Base-by-base conservation (phyloP, 2,329 filamentous ascomycete species). In the Cercospora berteroae region DNA sequence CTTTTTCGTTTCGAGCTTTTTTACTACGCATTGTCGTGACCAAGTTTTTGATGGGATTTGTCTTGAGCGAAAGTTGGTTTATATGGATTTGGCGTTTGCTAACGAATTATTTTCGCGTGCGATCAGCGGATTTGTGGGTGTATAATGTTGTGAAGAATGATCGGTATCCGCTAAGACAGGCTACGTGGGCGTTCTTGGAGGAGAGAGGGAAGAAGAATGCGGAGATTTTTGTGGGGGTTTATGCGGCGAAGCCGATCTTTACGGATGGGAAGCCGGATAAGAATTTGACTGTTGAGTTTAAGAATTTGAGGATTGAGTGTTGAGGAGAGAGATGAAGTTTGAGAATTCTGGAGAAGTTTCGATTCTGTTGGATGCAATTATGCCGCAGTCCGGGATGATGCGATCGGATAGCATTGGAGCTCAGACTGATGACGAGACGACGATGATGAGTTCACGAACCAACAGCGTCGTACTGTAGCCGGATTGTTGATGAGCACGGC, bases 111-210 rank as follows among this genome's bases (percentile, higher is more conserved):
- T 36, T 31, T 31, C 29, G 55, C 5, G 27, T 20, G 27, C 29
- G 10, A 18, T 31, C 50, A 64, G 61, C 61, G 20, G 61, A 64
- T 12, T 73, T 92, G 70, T 94, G 91, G 91, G 83, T 93, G 27
- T 92, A 92, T 78, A 74, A 79, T 66, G 65, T 70, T 23, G 58
- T 70, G 3, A 65, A 68, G 13, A 63, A 68, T 29, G 67, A 71
- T 23, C 78, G 92, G 5, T 81, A 86, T 60, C 61, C 69, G 6
- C 55, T 71, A 29, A 52, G 69, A 29, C 63, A 71, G 39, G 63
- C 66, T 9, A 67, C 67, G 5, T 71, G 69, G 69, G 65, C 67
- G 16, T 71, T 71, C 44, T 33, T 71, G 5, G 69, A 69, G 36
- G 65, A 67, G n/a, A 52, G 65, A 56, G 65, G 65, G 6, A 63